phyloP scores from a whole-genome alignment of 177 flowering plant genomes.

The Tripterygium wilfordii region DNA sequence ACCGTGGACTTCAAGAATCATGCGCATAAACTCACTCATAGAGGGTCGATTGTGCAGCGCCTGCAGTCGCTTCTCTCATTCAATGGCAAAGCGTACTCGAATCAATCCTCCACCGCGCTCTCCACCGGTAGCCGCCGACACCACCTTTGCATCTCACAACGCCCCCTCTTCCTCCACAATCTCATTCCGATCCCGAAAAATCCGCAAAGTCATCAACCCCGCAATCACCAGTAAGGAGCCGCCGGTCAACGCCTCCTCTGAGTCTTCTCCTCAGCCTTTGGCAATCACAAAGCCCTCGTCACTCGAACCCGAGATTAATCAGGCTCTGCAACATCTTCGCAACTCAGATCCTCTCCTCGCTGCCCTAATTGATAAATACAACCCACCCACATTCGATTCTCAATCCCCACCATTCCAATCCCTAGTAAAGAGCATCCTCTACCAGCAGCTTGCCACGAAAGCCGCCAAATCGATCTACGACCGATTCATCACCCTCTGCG shows the following conservation, averaged over 20 bases:
- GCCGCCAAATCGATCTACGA: conserved; percentile 31
- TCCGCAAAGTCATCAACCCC: conserved; percentile 17
- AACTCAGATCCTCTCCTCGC: conserved; percentile 24
- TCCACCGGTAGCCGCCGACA: not conserved
- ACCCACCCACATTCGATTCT: conserved; percentile 20
- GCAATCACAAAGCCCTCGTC: conserved; percentile 12
- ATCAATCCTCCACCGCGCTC: not conserved
- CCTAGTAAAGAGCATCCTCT: conserved; percentile 27
- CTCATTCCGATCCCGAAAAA: conserved; percentile 25
- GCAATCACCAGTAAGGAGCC: not conserved
- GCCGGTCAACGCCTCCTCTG: not conserved
- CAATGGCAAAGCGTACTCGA: not conserved
- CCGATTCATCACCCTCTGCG: conserved; percentile 31
- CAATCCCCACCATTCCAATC: conserved; percentile 23
- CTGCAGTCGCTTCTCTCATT: too few species aligned
- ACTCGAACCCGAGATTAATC: conserved; percentile 17
- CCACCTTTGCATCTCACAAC: not conserved
- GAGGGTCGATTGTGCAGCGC: too few species aligned
- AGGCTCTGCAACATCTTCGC: conserved; percentile 24
- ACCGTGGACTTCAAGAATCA: too few species aligned
- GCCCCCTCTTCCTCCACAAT: conserved; percentile 22
- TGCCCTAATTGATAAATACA: conserved; percentile 14
- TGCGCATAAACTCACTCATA: too few species aligned
- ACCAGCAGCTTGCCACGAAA: conserved; percentile 32
- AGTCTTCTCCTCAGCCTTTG: not conserved